phyloP scores from a whole-genome alignment of 108 stramenopile genomes.

The Skeletonema grethae region DNA sequence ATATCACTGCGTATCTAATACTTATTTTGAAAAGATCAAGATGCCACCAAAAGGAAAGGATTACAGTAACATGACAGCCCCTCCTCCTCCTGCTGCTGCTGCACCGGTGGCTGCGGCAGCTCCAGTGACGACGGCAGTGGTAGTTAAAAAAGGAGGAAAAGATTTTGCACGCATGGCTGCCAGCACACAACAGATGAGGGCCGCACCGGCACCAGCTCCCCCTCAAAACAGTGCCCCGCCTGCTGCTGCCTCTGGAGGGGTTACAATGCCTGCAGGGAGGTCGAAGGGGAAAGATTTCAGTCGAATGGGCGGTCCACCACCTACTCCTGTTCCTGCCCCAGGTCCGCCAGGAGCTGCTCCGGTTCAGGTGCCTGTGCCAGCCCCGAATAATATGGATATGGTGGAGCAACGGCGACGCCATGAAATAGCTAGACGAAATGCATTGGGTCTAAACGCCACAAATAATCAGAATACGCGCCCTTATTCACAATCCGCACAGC shows the following conservation, averaged over 20 bases:
- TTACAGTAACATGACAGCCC: slow-evolving; percentile 31
- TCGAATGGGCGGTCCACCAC: slow-evolving; percentile 48
- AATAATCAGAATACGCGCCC: background rate
- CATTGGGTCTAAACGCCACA: background rate
- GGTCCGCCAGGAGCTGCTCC: slow-evolving; percentile 1
- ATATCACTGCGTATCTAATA: too few relatives aligned
- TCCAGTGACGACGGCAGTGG: background rate
- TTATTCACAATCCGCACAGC: slow-evolving; percentile 9
- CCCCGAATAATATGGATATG: slow-evolving; percentile 13
- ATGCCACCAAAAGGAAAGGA: slow-evolving; percentile 40
- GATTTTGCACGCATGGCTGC: slow-evolving; percentile 21
- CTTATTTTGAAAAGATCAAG: background rate
- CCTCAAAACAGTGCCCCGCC: slow-evolving; percentile 9
- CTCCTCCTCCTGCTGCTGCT: slow-evolving; percentile 8
- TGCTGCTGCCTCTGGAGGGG: background rate
- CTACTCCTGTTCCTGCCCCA: background rate
- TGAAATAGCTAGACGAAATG: slow-evolving; percentile 1
- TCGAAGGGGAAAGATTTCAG: slow-evolving; percentile 83
- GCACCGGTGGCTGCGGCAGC: slow-evolving; percentile 2
- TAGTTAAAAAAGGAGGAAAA: slow-evolving; percentile 27
- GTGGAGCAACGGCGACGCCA: slow-evolving; percentile 8
- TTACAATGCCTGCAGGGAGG: slow-evolving; percentile 22
- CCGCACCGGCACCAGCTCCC: background rate
- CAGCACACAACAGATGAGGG: slow-evolving; percentile 4
- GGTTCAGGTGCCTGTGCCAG: slow-evolving; percentile 4